Conservation (phyloP, 495 filamentous ascomycete genomes). For the Penicillium crystallinum region DNA sequence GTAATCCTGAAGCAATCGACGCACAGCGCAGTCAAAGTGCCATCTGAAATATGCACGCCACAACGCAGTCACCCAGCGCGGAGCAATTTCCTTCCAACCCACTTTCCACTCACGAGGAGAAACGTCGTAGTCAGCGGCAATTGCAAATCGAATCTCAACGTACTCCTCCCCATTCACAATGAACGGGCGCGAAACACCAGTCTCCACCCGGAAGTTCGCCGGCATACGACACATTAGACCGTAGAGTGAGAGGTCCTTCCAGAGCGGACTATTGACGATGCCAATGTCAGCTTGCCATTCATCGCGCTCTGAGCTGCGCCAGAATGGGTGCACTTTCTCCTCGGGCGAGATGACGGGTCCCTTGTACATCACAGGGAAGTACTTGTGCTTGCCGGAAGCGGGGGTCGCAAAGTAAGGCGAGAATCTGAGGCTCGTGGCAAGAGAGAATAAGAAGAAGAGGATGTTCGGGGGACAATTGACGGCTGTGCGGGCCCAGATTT, state of each 20-base stretch:
- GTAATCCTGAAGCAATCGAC: conserved; percentile 10
- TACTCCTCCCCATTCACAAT: conserved; percentile 4
- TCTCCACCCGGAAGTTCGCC: conserved; percentile 32
- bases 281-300: background rate
- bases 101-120: conserved; percentile 17
- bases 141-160: conserved; percentile 31
- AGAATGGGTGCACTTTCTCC: too few species aligned
- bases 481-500: too few species aligned
- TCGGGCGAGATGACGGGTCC: too few species aligned
- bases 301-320: too few species aligned
- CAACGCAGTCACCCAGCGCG: conserved; percentile 22
- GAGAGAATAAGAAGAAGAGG: too few species aligned
- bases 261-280: conserved; percentile 26
- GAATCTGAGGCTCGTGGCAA: too few species aligned
- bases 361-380: too few species aligned
- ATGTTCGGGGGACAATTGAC: too few species aligned
- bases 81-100: conserved; percentile 31
- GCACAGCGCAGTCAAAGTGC: conserved; percentile 20
- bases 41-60: conserved; percentile 29
- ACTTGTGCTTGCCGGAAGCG: too few species aligned
- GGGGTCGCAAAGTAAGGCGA: too few species aligned
- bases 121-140: conserved; percentile 32
- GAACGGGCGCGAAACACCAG: conserved; percentile 30
- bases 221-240: conserved; percentile 36
- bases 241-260: conserved; percentile 27